These are phyloP conservation scores for Phytophthora hybrid DNA, from an alignment of 352 stramenopile species.

Conservation along the genomic window DNA sequence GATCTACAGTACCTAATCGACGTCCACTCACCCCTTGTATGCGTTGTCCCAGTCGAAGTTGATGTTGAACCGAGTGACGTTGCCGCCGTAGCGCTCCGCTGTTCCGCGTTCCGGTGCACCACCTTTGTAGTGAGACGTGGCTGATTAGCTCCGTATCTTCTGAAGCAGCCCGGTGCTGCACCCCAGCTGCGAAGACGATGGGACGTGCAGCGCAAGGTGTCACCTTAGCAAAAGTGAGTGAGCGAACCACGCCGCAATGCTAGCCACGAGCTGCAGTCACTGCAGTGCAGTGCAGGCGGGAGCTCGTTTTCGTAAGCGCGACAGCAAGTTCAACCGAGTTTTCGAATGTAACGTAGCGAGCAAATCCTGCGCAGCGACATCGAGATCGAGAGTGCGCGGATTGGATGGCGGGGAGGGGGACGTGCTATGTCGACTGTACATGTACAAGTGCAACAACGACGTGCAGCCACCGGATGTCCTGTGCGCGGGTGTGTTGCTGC, in stretches of 20 bases:
- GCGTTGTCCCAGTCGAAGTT: background rate
- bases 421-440: slow-evolving; percentile 38
- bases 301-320: slow-evolving; percentile 4
- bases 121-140: slow-evolving; percentile 25
- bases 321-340: slow-evolving; percentile 17
- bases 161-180: slow-evolving; percentile 21
- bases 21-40: background rate
- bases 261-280: too few relatives aligned
- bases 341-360: background rate
- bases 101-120: slow-evolving; percentile 24
- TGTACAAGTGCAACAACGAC: slow-evolving; percentile 41
- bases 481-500: slow-evolving; percentile 18
- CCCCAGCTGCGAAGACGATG: slow-evolving; percentile 12
- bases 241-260: too few relatives aligned
- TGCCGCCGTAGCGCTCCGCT: slow-evolving; percentile 11
- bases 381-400: background rate
- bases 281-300: too few relatives aligned
- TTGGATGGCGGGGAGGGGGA: slow-evolving; percentile 25
- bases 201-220: slow-evolving; percentile 12
- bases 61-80: slow-evolving; percentile 9
- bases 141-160: slow-evolving; percentile 33
- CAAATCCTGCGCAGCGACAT: slow-evolving; percentile 9
- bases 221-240: slow-evolving; percentile 9
- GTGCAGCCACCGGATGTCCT: slow-evolving; percentile 39
- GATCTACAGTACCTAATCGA: slow-evolving; percentile 3